Conservation (phyloP, 1,284 basidiomycete genomes). For the Chondrostereum purpureum region DNA sequence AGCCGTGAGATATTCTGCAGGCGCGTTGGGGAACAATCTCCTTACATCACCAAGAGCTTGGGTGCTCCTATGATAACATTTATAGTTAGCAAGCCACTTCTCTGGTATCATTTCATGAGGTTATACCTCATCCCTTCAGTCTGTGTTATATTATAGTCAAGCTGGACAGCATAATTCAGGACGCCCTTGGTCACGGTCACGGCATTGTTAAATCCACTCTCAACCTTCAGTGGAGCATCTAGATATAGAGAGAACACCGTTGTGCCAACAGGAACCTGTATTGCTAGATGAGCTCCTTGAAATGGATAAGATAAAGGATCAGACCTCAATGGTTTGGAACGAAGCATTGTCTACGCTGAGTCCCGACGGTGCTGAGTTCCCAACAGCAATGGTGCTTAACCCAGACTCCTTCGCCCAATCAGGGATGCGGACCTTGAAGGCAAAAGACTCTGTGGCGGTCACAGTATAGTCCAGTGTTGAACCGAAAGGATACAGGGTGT, state of each 20-base stretch:
- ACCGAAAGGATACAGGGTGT: slow-evolving; percentile 31
- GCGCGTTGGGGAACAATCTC: slow-evolving; percentile 28
- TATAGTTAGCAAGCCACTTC: no score
- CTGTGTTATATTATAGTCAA: slow-evolving; percentile 26
- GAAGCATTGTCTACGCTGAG: slow-evolving; percentile 22
- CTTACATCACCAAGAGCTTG: slow-evolving; percentile 28
- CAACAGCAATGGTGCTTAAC: slow-evolving; percentile 27
- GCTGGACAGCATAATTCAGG: slow-evolving; percentile 30
- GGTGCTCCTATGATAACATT: slow-evolving; percentile 21
- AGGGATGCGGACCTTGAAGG: slow-evolving; percentile 30
- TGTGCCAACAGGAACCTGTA: slow-evolving; percentile 22
- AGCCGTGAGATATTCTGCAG: slow-evolving; percentile 23
- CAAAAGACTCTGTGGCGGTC: slow-evolving; percentile 23
- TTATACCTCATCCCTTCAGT: slow-evolving; percentile 24
- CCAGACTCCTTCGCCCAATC: slow-evolving; percentile 26
- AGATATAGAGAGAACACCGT: slow-evolving; percentile 24
- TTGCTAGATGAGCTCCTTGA: neutral
- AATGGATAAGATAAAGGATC: slow-evolving; percentile 1
- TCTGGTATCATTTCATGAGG: no score
- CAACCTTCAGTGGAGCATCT: slow-evolving; percentile 25
- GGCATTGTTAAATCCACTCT: slow-evolving; percentile 26
- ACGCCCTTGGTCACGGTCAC: slow-evolving; percentile 29
- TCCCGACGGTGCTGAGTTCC: slow-evolving; percentile 15
- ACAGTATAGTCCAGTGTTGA: slow-evolving; percentile 28
- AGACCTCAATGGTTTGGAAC: slow-evolving; percentile 24